Percentiles rank a stretch among this genome's conserved stretches.
phyloP scores from a whole-genome alignment of 176 grass and related monocot genomes.

The Musa itinerans region DNA sequence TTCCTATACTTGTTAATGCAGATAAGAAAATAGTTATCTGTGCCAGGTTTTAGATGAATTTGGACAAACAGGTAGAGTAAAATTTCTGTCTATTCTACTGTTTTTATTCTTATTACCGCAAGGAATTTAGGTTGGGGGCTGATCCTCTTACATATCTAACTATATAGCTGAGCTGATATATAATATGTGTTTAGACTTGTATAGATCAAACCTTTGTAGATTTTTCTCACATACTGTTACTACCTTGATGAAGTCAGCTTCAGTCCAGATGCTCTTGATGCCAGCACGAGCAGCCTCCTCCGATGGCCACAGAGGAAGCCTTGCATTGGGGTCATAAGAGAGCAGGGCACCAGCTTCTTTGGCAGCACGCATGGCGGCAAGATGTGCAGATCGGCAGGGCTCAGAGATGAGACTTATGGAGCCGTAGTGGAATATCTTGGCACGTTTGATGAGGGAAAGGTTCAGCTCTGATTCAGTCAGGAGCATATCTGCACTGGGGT shows the following conservation, averaged over 20 bases:
- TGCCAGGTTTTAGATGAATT: too few relatives aligned
- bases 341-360: constrained; percentile 60
- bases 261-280: constrained; percentile 83
- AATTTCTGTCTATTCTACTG: too few relatives aligned
- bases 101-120: too few relatives aligned
- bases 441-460: constrained; percentile 48
- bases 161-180: too few relatives aligned
- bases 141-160: too few relatives aligned
- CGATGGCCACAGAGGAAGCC: constrained; percentile 79
- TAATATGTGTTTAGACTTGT: too few relatives aligned
- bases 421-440: constrained; percentile 87
- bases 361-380: constrained; percentile 75
- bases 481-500: constrained; percentile 81
- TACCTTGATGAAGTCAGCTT: constrained; percentile 90
- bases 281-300: constrained; percentile 39
- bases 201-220: too few relatives aligned
- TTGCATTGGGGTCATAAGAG: constrained; percentile 83
- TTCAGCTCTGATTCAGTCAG: constrained; percentile 64
- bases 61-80: too few relatives aligned
- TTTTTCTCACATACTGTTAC: too few relatives aligned
- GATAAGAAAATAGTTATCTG: too few relatives aligned
- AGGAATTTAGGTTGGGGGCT: too few relatives aligned
- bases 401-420: constrained; percentile 83
- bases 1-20: too few relatives aligned
- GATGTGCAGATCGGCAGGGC: constrained; percentile 60